phyloP scores from a whole-genome alignment of 1,139 yeast genomes.

The Hansenula lynferdii region DNA sequence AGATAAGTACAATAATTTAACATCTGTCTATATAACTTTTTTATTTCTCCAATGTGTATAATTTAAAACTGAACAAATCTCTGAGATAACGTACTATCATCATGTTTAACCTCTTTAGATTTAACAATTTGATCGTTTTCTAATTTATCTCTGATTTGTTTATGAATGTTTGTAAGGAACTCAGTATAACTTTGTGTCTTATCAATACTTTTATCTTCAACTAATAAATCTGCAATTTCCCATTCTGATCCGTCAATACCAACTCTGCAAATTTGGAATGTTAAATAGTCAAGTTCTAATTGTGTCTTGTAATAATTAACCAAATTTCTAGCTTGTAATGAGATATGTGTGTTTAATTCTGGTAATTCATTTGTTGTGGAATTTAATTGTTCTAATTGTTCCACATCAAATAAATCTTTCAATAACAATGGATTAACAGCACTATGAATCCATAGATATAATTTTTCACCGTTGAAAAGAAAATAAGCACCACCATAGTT shows the following conservation, averaged over 20 bases:
- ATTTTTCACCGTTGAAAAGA: conserved; percentile 61
- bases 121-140: conserved; percentile 33
- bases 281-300: conserved; percentile 38
- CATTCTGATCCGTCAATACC: conserved; percentile 57
- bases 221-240: conserved; percentile 54
- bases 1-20: too few species aligned
- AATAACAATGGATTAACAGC: conserved; percentile 64
- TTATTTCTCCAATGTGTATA: too few species aligned
- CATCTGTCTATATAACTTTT: too few species aligned
- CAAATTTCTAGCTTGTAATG: conserved; percentile 61
- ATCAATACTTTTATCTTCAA: conserved; percentile 69
- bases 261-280: conserved; percentile 60
- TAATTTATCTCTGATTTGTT: conserved; percentile 49
- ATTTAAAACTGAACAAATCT: conserved; percentile 21
- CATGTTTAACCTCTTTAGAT: conserved; percentile 14
- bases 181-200: conserved; percentile 50
- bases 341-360: conserved; percentile 61
- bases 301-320: conserved; percentile 43
- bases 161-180: conserved; percentile 57
- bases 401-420: conserved; percentile 71
- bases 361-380: conserved; percentile 62
- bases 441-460: conserved; percentile 68
- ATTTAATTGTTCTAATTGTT: conserved; percentile 32
- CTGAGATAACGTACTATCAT: conserved; percentile 28
- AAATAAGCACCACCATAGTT: conserved; percentile 76